A percentile compares a stretch with the other conserved stretches of the same genome.
Conservation (phyloP, 2,329 filamentous ascomycete species). For the Cladobotryum mycophilum region DNA sequence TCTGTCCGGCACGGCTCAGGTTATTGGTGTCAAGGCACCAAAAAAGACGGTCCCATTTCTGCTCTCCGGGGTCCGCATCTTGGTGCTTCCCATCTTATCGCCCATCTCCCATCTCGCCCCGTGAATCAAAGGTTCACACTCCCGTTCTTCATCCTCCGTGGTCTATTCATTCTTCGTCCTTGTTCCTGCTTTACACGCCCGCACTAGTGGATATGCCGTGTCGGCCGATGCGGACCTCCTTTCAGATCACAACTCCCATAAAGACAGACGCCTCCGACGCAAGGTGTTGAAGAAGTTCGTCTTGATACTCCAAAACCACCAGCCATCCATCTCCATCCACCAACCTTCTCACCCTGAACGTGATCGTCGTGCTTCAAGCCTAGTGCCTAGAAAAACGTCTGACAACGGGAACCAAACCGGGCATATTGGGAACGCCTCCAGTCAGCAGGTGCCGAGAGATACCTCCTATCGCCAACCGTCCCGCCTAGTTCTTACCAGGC, state of each 20-base stretch:
- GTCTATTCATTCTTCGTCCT: conserved; percentile 8
- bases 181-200: conserved; percentile 16
- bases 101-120: conserved; percentile 1
- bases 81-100: conserved; percentile 6
- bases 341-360: conserved; percentile 4
- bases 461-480: conserved; percentile 10
- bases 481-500: conserved; percentile 10
- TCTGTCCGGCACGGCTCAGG: conserved; percentile 2
- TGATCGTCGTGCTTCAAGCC: conserved; percentile 2
- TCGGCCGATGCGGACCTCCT: conserved; percentile 18
- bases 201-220: conserved; percentile 20
- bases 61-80: no score
- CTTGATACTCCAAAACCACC: conserved; percentile 7
- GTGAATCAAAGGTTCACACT: conserved; percentile 1
- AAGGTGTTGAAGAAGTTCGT: conserved; percentile 17
- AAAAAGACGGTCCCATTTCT: background rate
- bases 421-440: conserved; percentile 8
- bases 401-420: conserved; percentile 9
- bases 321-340: background rate
- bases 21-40: background rate
- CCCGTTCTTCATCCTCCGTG: conserved; percentile 3
- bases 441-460: conserved; percentile 10
- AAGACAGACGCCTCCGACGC: conserved; percentile 15
- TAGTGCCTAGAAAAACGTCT: background rate
- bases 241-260: conserved; percentile 12